A percentile compares a stretch with the other conserved stretches of the same genome.
phyloP scores from a whole-genome alignment of 208 protist genomes.

The Histomonas meleagridis region DNA sequence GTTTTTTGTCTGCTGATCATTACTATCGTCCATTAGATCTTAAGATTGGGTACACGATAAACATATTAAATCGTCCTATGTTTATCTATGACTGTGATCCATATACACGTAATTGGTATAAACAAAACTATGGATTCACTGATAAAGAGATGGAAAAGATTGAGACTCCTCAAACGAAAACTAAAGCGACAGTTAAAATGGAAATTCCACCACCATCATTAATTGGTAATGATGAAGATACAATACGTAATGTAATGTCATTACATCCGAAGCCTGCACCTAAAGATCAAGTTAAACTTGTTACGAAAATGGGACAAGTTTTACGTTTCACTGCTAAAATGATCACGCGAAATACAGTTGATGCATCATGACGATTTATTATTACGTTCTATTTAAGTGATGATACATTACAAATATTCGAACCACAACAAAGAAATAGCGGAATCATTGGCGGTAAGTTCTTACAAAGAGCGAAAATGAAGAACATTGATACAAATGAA shows the following conservation, averaged over 20 bases:
- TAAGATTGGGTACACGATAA: conserved; percentile 35
- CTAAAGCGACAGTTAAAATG: neutral
- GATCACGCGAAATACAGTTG: conserved; percentile 31
- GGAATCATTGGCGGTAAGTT: conserved; percentile 48
- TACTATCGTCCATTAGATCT: conserved; percentile 43
- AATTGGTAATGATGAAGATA: conserved; percentile 40
- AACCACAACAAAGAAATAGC: conserved; percentile 39
- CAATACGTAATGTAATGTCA: neutral
- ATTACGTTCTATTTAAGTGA: conserved; percentile 43
- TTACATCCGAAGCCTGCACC: conserved; percentile 38
- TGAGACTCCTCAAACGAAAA: neutral
- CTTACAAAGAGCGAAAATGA: conserved; percentile 39
- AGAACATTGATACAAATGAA: conserved; percentile 37
- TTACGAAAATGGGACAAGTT: neutral
- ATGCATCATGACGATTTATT: conserved; percentile 39
- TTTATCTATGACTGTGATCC: conserved; percentile 35
- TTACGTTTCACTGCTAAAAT: conserved; percentile 42
- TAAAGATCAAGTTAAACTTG: conserved; percentile 39
- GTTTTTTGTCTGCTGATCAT: conserved; percentile 31
- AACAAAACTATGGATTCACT: conserved; percentile 33
- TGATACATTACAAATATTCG: conserved; percentile 41
- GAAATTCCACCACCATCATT: conserved; percentile 31
- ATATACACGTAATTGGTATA: conserved; percentile 34
- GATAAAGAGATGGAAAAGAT: conserved; percentile 35
- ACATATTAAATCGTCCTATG: conserved; percentile 39